Percentiles rank a stretch among this genome's conserved stretches.
phyloP scores from a whole-genome alignment of 1,139 yeast species.

The Saccharomyces hybrid region DNA sequence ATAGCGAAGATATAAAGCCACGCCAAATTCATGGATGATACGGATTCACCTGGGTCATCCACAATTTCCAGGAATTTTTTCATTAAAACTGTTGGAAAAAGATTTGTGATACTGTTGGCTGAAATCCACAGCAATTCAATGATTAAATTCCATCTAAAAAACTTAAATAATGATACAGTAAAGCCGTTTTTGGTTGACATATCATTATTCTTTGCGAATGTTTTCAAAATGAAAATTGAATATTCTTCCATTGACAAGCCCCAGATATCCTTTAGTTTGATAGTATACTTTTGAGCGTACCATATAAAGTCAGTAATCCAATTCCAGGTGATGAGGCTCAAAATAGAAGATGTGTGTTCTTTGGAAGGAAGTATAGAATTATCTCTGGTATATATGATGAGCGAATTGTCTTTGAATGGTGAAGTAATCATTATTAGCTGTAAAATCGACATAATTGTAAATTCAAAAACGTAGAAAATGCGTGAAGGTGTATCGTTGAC shows the following conservation, averaged over 20 bases:
- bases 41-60: constrained; percentile 24
- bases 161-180: neutral
- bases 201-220: constrained; percentile 3
- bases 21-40: neutral
- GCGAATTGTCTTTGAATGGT: constrained; percentile 54
- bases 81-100: constrained; percentile 2
- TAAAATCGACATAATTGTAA: constrained; percentile 38
- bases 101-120: neutral
- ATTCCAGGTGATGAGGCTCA: constrained; percentile 56
- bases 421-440: constrained; percentile 50
- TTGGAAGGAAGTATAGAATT: constrained; percentile 54
- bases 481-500: constrained; percentile 28
- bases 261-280: constrained; percentile 3
- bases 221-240: constrained; percentile 1
- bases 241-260: constrained; percentile 1
- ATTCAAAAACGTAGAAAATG: constrained; percentile 43
- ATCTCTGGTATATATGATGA: constrained; percentile 43
- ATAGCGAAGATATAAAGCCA: neutral
- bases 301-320: constrained; percentile 6
- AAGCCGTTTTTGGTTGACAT: neutral
- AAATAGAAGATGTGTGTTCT: constrained; percentile 59
- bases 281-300: constrained; percentile 5
- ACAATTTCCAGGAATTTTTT: constrained; percentile 35
- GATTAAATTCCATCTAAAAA: neutral
- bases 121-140: neutral